A percentile compares a stretch with the other conserved stretches of the same genome.
Evolutionary conservation across 345 rosid species (phyloP).

Genomic region (Raphanus raphanistrum): DNA sequence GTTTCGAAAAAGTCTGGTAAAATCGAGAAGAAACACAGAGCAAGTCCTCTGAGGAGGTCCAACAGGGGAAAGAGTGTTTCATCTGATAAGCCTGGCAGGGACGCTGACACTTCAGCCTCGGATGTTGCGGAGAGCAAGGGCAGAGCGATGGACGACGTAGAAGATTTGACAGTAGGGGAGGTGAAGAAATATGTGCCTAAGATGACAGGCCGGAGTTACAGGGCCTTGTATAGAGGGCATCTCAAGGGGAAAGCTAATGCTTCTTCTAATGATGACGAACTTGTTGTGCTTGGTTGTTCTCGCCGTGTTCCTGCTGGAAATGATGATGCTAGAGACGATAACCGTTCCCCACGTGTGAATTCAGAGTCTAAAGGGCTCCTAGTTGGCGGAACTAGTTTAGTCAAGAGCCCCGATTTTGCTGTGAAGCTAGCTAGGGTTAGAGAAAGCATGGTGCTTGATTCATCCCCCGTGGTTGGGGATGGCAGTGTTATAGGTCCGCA

Average conservation of each 20-base stretch:
- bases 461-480: slow-evolving; percentile 4
- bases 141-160: slow-evolving; percentile 2
- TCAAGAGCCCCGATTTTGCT: slow-evolving; percentile 10
- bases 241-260: slow-evolving; percentile 30
- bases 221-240: slow-evolving; percentile 42
- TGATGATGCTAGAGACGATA: slow-evolving; percentile 38
- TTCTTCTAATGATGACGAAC: slow-evolving; percentile 26
- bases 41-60: slow-evolving; percentile 56
- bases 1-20: slow-evolving; percentile 40
- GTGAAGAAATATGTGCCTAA: slow-evolving; percentile 40
- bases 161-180: slow-evolving; percentile 43
- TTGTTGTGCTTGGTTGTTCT: slow-evolving; percentile 30
- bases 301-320: slow-evolving; percentile 29
- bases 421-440: neutral
- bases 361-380: slow-evolving; percentile 6
- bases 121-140: slow-evolving; percentile 38
- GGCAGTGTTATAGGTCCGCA: slow-evolving; percentile 8
- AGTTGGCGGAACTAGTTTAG: slow-evolving; percentile 9
- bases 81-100: slow-evolving; percentile 27
- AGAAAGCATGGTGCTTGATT: slow-evolving; percentile 19
- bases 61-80: slow-evolving; percentile 33
- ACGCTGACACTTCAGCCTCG: slow-evolving; percentile 29
- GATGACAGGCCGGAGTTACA: slow-evolving; percentile 49
- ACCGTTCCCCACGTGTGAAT: slow-evolving; percentile 2
- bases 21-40: slow-evolving; percentile 42